These are phyloP conservation scores for Blastobotrys apis DNA, from an alignment of 1,139 yeast genomes.

Conservation along the genomic window DNA sequence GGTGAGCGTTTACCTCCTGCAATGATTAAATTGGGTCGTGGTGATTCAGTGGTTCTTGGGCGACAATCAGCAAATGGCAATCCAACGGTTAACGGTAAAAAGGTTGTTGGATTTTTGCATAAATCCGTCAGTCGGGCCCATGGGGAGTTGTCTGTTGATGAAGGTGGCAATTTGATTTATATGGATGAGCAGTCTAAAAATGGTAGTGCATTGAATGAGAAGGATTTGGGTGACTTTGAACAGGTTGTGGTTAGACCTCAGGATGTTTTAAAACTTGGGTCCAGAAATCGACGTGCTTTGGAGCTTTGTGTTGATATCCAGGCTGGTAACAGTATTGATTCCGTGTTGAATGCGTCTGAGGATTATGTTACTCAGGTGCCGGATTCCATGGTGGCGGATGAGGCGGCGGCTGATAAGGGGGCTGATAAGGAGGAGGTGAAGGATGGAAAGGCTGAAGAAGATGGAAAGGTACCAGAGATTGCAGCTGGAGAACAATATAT, in stretches of 20 bases:
- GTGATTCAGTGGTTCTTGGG: no score
- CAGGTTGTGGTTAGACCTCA: no score
- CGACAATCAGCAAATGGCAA: neutral
- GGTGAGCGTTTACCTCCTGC: no score
- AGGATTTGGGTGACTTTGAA: neutral
- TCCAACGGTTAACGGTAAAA: neutral
- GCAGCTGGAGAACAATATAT: slow-evolving; percentile 1
- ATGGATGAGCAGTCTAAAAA: slow-evolving; percentile 21
- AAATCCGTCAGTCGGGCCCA: slow-evolving; percentile 24
- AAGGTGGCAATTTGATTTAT: slow-evolving; percentile 17
- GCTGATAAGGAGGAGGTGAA: slow-evolving; percentile 15
- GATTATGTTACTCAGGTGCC: slow-evolving; percentile 21
- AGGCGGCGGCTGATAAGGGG: slow-evolving; percentile 6
- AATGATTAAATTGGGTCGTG: no score
- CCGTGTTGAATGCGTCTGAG: slow-evolving; percentile 8
- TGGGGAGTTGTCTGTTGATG: slow-evolving; percentile 17
- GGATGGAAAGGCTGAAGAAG: slow-evolving; percentile 9
- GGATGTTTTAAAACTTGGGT: no score
- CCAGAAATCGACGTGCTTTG: no score
- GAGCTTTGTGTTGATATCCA: no score
- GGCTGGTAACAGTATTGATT: no score
- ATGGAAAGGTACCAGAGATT: slow-evolving; percentile 1
- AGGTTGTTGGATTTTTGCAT: slow-evolving; percentile 16
- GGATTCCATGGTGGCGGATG: slow-evolving; percentile 27
- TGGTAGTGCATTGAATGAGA: slow-evolving; percentile 20